Evolutionary conservation across 2,329 filamentous ascomycete species (phyloP).

Genomic region (Fusarium musae): DNA sequence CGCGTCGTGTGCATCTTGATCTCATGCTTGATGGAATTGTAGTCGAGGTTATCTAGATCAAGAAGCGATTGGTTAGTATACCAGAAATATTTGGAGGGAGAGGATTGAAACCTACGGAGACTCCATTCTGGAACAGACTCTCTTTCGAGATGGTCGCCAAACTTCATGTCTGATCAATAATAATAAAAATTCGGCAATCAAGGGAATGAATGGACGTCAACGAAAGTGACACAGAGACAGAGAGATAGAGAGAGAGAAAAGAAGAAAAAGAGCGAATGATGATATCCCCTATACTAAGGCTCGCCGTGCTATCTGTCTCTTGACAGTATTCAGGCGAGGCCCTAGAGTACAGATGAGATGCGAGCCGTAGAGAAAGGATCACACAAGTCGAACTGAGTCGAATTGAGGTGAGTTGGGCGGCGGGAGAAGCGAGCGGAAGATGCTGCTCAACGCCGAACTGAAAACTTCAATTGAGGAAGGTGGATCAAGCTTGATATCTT

Average conservation of each 20-base stretch:
- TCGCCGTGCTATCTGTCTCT: neutral
- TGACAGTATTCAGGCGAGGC: neutral
- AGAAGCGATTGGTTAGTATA: constrained; percentile 10
- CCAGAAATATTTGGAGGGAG: neutral
- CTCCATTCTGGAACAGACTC: constrained; percentile 86
- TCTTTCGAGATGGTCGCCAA: constrained; percentile 69
- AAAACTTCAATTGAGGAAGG: neutral
- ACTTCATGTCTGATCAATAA: constrained; percentile 50
- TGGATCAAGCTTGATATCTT: neutral
- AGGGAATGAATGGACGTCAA: neutral
- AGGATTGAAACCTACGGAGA: constrained; percentile 66
- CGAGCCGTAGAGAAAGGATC: constrained; percentile 13
- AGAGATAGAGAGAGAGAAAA: neutral
- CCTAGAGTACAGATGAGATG: constrained; percentile 11
- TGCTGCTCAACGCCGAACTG: constrained; percentile 20
- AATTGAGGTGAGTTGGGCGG: constrained; percentile 9
- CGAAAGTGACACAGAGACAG: neutral
- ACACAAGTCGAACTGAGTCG: neutral
- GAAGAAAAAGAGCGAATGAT: neutral
- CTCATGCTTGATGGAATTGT: constrained; percentile 85
- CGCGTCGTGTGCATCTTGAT: constrained; percentile 84
- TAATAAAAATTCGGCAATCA: constrained; percentile 1
- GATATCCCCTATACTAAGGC: constrained; percentile 1
- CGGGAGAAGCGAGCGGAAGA: constrained; percentile 23
- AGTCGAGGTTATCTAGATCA: constrained; percentile 83